These are phyloP conservation scores for Hortiboletus flavorubellus DNA, from an alignment of 768 basidiomycete genomes.

Conservation along the genomic window DNA sequence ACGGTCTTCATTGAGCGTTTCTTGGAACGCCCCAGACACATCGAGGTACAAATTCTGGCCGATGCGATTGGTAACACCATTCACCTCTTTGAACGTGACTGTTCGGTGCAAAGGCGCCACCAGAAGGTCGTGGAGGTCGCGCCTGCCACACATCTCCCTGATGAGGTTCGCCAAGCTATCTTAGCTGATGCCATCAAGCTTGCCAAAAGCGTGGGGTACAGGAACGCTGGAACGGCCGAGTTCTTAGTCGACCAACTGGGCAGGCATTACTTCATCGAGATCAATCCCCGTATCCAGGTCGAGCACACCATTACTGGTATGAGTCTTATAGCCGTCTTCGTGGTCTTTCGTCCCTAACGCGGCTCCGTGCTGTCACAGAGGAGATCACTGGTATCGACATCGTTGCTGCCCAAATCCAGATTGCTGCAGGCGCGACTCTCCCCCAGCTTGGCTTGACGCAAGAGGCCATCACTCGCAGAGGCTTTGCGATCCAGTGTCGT, in stretches of 20 bases:
- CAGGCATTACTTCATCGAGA: conserved; percentile 98
- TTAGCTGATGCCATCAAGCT: conserved; percentile 90
- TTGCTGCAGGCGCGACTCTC: conserved; percentile 96
- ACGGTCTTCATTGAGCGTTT: conserved; percentile 99
- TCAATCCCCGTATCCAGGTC: conserved; percentile 99
- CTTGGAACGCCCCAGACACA: conserved; percentile 94
- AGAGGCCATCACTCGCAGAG: conserved; percentile 92
- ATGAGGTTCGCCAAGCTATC: conserved; percentile 87
- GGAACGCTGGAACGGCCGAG: conserved; percentile 97
- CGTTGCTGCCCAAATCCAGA: conserved; percentile 98
- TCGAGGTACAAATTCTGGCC: conserved; percentile 94
- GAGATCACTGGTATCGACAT: conserved; percentile 99
- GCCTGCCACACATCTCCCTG: conserved; percentile 90
- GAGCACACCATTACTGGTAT: conserved; percentile 98
- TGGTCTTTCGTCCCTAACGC: background rate
- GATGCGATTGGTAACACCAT: conserved; percentile 92
- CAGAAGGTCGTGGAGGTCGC: conserved; percentile 99
- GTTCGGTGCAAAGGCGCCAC: conserved; percentile 96
- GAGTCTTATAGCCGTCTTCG: conserved; percentile 12
- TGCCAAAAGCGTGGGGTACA: conserved; percentile 89
- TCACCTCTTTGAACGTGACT: conserved; percentile 98
- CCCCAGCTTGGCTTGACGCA: conserved; percentile 94
- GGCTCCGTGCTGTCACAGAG: conserved; percentile 52
- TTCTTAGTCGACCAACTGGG: conserved; percentile 97
- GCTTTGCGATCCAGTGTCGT: conserved; percentile 98